Percentiles rank a stretch among this genome's conserved stretches.
These are phyloP conservation scores for Daucus carota DNA, from an alignment of 129 eudicot genomes.

Conservation along the genomic window DH1_v3.0 NC_030388.2:8121001-8121500, in stretches of 20 bases:
- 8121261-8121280: constrained; percentile 45
- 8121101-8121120: not conserved
- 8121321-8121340: constrained; percentile 9
- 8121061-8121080: not conserved
- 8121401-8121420: not conserved
- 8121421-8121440: not conserved
- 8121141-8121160: constrained; percentile 15
- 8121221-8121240: constrained; percentile 44
- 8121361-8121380: constrained; percentile 49
- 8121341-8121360: constrained; percentile 10
- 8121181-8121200: constrained; percentile 38
- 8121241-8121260: constrained; percentile 27
- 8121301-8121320: constrained; percentile 17
- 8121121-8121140: not conserved
- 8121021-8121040: no score
- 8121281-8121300: constrained; percentile 43
- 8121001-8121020: no score
- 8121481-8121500: constrained; percentile 64
- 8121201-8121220: constrained; percentile 36
- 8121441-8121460: not conserved
- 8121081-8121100: no score
- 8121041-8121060: not conserved
- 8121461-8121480: constrained; percentile 33
- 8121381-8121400: not conserved
- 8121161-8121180: constrained; percentile 45